Evolutionary conservation across 768 basidiomycete genomes (phyloP), one percentile per base, ranked within the genome.

Genomic region (Harrya chromipes): DNA sequence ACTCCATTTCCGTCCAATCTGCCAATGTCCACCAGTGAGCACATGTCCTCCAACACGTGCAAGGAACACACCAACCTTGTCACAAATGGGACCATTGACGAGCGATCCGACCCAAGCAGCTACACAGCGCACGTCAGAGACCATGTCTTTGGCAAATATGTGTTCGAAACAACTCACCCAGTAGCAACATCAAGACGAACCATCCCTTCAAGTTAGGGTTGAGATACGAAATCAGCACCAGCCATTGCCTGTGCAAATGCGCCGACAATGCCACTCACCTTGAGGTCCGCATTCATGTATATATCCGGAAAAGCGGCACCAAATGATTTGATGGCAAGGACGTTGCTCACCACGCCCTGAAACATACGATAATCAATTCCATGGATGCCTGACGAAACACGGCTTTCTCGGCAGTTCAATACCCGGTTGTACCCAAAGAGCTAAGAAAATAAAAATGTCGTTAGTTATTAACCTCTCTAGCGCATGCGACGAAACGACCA

Each of bases 361-460:
- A 36, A n/a, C 35, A 7, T 34, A 9, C 47, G 2, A 2, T 13
- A 20, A 40, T 57, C 16, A 54, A 41, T 12, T 24, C 17, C 8
- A 24, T n/a, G 3, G 9, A 11, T 9, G 17, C n/a, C 12, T 8
- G 41, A 29, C 24, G 26, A 27, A 27, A 27, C 5, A 7, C 26
- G 10, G 11, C 8, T 17, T 27, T 34, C 5, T 26, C 27, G 16
- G 6, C 17, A 2, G 19, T 29, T 21, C 6, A 21, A 19, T 42
- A 63, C 64, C 51, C 65, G 67, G 31, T 63, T 65, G 44, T 69
- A 67, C 12, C 66, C 66, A 44, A 69, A 67, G 29, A 67, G 59
- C 66, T 69, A 27, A 26, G 31, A 27, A 10, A 27, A 31, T 11
- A 6, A 12, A 38, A 29, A 23, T 29, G 33, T 9, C 4, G 26